Evolutionary conservation across 208 protist species (phyloP), one percentile per base, ranked within the genome.

Genomic region (Leishmania turanica): DNA sequence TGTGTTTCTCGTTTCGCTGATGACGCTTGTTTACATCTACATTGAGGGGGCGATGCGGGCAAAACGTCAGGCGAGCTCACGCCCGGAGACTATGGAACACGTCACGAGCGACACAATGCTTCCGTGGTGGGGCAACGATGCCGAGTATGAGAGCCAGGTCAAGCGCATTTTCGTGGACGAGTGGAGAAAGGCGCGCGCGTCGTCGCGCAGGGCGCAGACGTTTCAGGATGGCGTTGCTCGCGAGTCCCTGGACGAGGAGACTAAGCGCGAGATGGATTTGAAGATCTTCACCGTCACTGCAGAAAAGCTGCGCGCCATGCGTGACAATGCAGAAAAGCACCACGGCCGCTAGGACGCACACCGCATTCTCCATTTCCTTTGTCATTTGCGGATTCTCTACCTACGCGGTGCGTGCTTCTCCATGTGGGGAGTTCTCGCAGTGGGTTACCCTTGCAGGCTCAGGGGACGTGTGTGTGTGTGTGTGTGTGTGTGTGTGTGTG

Each of bases 151-250:
- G 81, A 92, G 88, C 69, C 91, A 96, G 79, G 94, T 97, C 19
- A 97, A 97, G 84, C 91, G 94, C 60, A 95, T 96, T 80, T 97
- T 96, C 85, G 90, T 97, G 47, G 92, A 96, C 64, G 91, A 97
- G 80, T 97, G 94, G 94, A 86, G 91, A 60, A 88, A 89, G 42
- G 92, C 92, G 3, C 84, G 92, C 45, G 88, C 91, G 49, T 89
- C 84, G 54, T 94, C 94, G 27, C 92, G 90, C 40, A 85, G 90
- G 42, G 85, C 87, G 5, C 88, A 93, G 81, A 90, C 88, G 27
- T 93, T 92, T 75, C 91, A 97, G 77, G 89, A 93, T 42, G 94
- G 94, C 47, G 88, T 97, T 24, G 87, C 91, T 13, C 86, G 93
- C 34, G 93, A 97, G 83, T 95, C 92, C 5, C 72, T 97, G 70